A percentile compares a stretch with the other conserved stretches of the same genome.
Conservation (phyloP, 495 filamentous ascomycete species). For the Aspergillus ellipticus region DNA sequence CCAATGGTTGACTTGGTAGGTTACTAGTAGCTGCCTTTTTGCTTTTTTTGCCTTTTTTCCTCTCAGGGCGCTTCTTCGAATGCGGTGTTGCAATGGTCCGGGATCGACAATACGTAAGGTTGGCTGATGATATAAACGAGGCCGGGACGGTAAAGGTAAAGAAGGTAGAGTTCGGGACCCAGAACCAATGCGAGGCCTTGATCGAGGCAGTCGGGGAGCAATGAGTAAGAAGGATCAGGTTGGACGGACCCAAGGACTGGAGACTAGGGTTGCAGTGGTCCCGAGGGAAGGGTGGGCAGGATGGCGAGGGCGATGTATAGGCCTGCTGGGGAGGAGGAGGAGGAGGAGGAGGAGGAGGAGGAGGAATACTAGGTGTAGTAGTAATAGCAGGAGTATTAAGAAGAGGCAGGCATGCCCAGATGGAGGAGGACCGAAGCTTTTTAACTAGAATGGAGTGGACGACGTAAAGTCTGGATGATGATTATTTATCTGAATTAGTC, state of each 20-base stretch:
- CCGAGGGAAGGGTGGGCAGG: neutral
- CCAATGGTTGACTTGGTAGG: slow-evolving; percentile 12
- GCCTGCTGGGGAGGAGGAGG: no score
- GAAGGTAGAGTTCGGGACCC: slow-evolving; percentile 2
- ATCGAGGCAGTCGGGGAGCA: slow-evolving; percentile 2
- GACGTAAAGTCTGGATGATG: neutral
- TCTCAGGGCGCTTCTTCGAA: neutral
- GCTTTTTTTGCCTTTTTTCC: slow-evolving; percentile 9
- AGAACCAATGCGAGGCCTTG: slow-evolving; percentile 1
- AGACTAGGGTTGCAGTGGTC: slow-evolving; percentile 14
- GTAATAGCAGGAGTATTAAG: slow-evolving; percentile 6
- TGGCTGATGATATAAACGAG: slow-evolving; percentile 21
- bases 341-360: neutral
- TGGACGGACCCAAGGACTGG: slow-evolving; percentile 9
- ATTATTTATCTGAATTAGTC: slow-evolving; percentile 5
- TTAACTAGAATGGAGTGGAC: slow-evolving; percentile 8
- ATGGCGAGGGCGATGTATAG: no score
- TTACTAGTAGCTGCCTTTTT: slow-evolving; percentile 11
- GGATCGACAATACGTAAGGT: slow-evolving; percentile 11
- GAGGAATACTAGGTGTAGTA: slow-evolving; percentile 1
- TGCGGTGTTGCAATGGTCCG: slow-evolving; percentile 9
- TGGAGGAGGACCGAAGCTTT: neutral
- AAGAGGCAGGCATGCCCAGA: slow-evolving; percentile 3
- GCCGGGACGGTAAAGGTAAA: slow-evolving; percentile 2
- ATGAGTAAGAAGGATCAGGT: slow-evolving; percentile 10